These are phyloP conservation scores for Tetrapisispora pingtungensis DNA, from an alignment of 805 yeast species.

Conservation along the genomic window DNA sequence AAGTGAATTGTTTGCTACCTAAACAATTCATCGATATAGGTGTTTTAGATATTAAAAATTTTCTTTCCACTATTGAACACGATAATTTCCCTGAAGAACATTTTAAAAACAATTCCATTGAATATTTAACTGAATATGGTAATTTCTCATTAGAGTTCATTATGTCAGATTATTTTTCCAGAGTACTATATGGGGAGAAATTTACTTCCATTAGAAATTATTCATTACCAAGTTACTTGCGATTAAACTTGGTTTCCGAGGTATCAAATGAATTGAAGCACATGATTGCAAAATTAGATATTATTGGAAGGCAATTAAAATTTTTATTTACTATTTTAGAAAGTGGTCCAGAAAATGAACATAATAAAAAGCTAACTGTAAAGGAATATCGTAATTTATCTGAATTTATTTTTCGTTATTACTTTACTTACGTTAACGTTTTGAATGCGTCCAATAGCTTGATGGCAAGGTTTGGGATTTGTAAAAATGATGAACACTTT, in stretches of 20 bases:
- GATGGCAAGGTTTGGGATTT: conserved; percentile 12
- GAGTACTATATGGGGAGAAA: conserved; percentile 18
- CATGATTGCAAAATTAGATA: conserved; percentile 10
- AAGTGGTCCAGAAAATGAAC: background rate
- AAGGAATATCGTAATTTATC: background rate
- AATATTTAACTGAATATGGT: conserved; percentile 14
- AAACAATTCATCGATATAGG: conserved; percentile 18
- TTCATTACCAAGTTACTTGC: conserved; percentile 15
- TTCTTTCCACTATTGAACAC: conserved; percentile 11
- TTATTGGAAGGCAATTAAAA: conserved; percentile 16
- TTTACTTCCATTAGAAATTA: conserved; percentile 22
- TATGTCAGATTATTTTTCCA: conserved; percentile 12
- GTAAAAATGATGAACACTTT: background rate
- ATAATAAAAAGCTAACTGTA: background rate
- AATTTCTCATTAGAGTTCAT: conserved; percentile 13
- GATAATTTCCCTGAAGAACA: background rate
- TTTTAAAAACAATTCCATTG: conserved; percentile 11
- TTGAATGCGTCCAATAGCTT: conserved; percentile 14
- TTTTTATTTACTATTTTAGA: conserved; percentile 11
- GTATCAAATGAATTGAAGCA: conserved; percentile 11
- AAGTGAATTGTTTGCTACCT: conserved; percentile 21
- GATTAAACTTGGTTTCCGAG: conserved; percentile 12
- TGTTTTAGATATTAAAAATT: conserved; percentile 15
- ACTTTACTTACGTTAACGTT: conserved; percentile 7
- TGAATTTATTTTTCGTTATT: conserved; percentile 12